Evolutionary conservation across 805 yeast genomes (phyloP).

Genomic region (Candida cerambycidarum): DNA sequence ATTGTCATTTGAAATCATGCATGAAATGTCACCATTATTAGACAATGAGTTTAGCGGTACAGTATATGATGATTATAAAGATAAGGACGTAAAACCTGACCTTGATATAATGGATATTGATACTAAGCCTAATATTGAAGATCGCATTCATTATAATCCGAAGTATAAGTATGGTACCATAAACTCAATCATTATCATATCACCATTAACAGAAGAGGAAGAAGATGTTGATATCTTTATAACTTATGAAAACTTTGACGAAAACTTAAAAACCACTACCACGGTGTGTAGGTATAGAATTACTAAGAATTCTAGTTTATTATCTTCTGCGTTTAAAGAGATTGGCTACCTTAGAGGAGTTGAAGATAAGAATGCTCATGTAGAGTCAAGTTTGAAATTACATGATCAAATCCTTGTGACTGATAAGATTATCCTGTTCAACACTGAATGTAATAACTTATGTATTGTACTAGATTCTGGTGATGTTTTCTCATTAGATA

Average conservation of each 20-base stretch:
- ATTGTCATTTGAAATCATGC: constrained; percentile 20
- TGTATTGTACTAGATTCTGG: constrained; percentile 13
- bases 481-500: neutral
- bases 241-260: constrained; percentile 30
- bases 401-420: constrained; percentile 29
- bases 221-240: constrained; percentile 48
- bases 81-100: constrained; percentile 14
- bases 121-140: constrained; percentile 16
- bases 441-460: constrained; percentile 37
- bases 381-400: constrained; percentile 12
- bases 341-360: constrained; percentile 19
- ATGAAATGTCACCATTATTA: constrained; percentile 13
- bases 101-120: constrained; percentile 20
- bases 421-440: constrained; percentile 28
- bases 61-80: constrained; percentile 15
- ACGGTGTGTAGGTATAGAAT: constrained; percentile 30
- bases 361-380: neutral
- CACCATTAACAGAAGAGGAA: constrained; percentile 44
- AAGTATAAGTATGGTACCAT: constrained; percentile 17
- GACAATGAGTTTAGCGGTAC: constrained; percentile 13
- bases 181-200: constrained; percentile 40
- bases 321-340: constrained; percentile 31
- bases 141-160: constrained; percentile 7
- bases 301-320: constrained; percentile 19
- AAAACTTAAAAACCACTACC: constrained; percentile 17